A percentile compares a stretch with the other conserved stretches of the same genome.
phyloP scores from a whole-genome alignment of 129 eudicot species.

The Centaurea solstitialis region DNA sequence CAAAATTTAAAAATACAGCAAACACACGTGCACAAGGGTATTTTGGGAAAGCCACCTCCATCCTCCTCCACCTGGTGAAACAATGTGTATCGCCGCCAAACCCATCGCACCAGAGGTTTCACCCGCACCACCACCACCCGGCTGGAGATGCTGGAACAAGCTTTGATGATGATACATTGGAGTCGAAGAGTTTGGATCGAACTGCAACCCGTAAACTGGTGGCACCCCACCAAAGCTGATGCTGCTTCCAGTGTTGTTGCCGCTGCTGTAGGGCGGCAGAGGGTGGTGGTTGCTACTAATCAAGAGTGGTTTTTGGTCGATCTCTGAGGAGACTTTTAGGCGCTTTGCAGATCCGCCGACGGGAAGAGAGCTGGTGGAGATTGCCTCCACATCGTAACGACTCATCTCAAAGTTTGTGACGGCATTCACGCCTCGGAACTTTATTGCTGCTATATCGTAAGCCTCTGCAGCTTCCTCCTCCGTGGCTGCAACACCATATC shows the following conservation, averaged over 20 bases:
- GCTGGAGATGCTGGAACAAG: constrained; percentile 62
- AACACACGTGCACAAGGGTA: too few species aligned
- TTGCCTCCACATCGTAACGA: constrained; percentile 91
- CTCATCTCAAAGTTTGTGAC: constrained; percentile 97
- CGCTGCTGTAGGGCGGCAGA: constrained; percentile 40
- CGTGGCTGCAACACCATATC: constrained; percentile 55
- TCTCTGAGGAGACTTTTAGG: constrained; percentile 63
- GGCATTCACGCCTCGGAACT: constrained; percentile 88
- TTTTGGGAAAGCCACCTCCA: too few species aligned
- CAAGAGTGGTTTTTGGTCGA: constrained; percentile 54
- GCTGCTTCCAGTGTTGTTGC: constrained; percentile 44
- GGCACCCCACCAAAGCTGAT: constrained; percentile 58
- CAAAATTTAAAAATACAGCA: too few species aligned
- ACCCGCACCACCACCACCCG: constrained; percentile 27
- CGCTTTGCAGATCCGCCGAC: constrained; percentile 92
- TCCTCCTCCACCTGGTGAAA: too few species aligned
- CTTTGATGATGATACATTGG: constrained; percentile 60
- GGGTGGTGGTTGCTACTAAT: constrained; percentile 33
- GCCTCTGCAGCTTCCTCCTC: constrained; percentile 99
- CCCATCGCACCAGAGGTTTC: constrained; percentile 53
- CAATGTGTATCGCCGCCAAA: too few species aligned
- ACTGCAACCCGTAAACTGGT: constrained; percentile 60
- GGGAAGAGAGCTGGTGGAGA: constrained; percentile 80
- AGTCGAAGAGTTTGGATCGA: constrained; percentile 44
- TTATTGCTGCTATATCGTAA: constrained; percentile 98